Conservation (phyloP, 257 asterid genomes). For the Pogostemon cablin region DNA sequence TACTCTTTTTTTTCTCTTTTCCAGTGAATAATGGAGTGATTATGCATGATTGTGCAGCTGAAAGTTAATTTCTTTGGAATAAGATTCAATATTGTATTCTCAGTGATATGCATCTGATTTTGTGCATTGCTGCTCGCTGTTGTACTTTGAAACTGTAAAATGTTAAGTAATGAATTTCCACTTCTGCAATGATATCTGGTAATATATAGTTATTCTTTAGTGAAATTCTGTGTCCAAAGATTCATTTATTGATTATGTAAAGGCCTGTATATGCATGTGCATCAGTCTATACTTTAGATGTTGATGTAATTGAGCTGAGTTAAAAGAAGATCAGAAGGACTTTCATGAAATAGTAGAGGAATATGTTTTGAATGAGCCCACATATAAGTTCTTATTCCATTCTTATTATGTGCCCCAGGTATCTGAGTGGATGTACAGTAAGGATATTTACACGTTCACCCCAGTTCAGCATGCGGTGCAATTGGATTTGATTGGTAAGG, state of each 20-base stretch:
- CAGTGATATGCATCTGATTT: not conserved
- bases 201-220: not conserved
- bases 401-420: constrained; percentile 45
- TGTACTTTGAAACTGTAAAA: constrained; percentile 9
- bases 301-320: constrained; percentile 9
- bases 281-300: not conserved
- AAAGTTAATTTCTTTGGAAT: not conserved
- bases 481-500: constrained; percentile 79
- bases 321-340: not conserved
- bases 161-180: not conserved
- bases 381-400: constrained; percentile 13
- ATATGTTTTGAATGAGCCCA: not conserved
- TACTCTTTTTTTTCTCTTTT: not conserved
- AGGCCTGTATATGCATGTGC: not conserved
- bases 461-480: constrained; percentile 79
- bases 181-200: not conserved
- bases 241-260: not conserved
- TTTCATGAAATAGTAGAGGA: not conserved
- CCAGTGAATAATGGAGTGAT: not conserved
- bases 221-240: not conserved
- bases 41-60: not conserved
- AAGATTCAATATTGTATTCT: constrained; percentile 17
- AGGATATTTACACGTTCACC: constrained; percentile 50
- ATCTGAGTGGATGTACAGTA: constrained; percentile 62
- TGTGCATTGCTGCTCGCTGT: constrained; percentile 3